Conservation (phyloP, 2,329 filamentous ascomycete species). For the Alternaria metachromatica region DNA sequence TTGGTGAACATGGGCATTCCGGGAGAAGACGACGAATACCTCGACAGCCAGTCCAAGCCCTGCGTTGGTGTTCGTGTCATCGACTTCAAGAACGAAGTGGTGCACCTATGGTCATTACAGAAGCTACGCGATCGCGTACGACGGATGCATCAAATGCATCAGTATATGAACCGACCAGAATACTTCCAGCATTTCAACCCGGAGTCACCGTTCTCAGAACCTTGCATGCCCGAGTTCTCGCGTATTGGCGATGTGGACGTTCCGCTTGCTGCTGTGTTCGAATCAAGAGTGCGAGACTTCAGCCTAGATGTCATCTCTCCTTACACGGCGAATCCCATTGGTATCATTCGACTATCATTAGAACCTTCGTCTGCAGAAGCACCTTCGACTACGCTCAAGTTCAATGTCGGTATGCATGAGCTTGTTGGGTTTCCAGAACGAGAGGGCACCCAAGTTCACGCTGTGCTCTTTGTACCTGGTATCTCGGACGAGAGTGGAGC, state of each 20-base stretch:
- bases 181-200: constrained; percentile 92
- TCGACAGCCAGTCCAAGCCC: constrained; percentile 84
- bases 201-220: constrained; percentile 90
- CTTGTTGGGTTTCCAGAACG: constrained; percentile 93
- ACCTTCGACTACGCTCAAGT: constrained; percentile 90
- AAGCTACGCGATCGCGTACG: constrained; percentile 88
- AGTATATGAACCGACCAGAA: constrained; percentile 94
- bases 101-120: constrained; percentile 92
- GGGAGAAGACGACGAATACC: constrained; percentile 80
- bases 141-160: constrained; percentile 95
- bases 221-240: constrained; percentile 90
- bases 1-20: constrained; percentile 91
- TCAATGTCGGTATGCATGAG: constrained; percentile 98
- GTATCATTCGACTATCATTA: constrained; percentile 86
- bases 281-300: constrained; percentile 93
- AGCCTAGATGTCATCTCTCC: constrained; percentile 88
- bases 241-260: constrained; percentile 93
- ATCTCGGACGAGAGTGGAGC: constrained; percentile 84
- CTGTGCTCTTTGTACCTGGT: constrained; percentile 93
- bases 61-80: constrained; percentile 90
- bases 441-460: constrained; percentile 94
- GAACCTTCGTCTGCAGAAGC: constrained; percentile 94
- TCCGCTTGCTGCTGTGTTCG: constrained; percentile 89
- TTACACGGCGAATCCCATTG: constrained; percentile 88
- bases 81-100: constrained; percentile 84